Conservation (phyloP, 1,284 basidiomycete species). For the Cryptococcus hybrid region DNA sequence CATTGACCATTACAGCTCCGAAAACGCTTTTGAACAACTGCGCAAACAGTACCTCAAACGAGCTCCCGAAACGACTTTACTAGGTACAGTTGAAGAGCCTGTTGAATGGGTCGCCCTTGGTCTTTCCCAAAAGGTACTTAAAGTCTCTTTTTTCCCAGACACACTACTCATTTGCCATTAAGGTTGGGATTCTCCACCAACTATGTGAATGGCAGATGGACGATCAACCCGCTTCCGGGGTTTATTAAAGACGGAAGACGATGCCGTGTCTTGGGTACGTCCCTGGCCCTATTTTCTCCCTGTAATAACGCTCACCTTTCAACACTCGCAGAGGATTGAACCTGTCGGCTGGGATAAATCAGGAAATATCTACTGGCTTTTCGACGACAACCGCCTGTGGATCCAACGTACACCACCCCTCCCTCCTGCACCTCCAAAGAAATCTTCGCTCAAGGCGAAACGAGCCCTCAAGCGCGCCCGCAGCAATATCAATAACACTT, state of each 20-base stretch:
- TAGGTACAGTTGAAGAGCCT: conserved; percentile 46
- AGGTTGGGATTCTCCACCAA: conserved; percentile 51
- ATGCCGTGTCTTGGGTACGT: conserved; percentile 53
- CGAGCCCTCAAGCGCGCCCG: conserved; percentile 23
- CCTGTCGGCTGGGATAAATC: conserved; percentile 56
- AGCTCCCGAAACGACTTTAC: conserved; percentile 24
- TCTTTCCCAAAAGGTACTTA: conserved; percentile 52
- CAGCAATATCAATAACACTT: conserved; percentile 1
- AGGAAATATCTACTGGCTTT: conserved; percentile 57
- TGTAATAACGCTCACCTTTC: neutral
- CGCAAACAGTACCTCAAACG: conserved; percentile 48
- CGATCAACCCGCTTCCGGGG: conserved; percentile 55
- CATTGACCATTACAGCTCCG: conserved; percentile 23
- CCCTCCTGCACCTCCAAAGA: conserved; percentile 34
- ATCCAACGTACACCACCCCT: conserved; percentile 51
- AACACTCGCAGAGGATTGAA: conserved; percentile 50
- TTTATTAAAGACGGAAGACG: conserved; percentile 53
- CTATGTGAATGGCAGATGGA: conserved; percentile 58
- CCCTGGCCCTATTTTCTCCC: no score
- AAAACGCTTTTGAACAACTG: conserved; percentile 46
- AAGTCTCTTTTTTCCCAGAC: neutral
- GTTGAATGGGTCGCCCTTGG: conserved; percentile 53
- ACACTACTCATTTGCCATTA: neutral
- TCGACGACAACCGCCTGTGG: conserved; percentile 60
- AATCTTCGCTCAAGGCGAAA: conserved; percentile 38